Evolutionary conservation across 805 yeast genomes (phyloP).

Genomic region (Cyberlindnera saturnus): DNA sequence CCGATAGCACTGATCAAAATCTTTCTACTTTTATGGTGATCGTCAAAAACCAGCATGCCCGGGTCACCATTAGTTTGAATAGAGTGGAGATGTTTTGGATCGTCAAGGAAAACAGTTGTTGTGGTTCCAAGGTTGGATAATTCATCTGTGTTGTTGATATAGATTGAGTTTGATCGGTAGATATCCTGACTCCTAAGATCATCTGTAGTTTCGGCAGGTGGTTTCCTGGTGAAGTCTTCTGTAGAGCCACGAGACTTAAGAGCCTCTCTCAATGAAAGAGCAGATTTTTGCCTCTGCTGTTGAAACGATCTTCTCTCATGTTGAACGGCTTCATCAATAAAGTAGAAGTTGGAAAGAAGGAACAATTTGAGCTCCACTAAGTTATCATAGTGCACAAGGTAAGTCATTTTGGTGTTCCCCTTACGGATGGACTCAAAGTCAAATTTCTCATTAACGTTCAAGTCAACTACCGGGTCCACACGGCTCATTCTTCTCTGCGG

Average conservation of each 20-base stretch:
- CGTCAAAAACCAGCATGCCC: conserved; percentile 25
- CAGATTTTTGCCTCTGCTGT: conserved; percentile 17
- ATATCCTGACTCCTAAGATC: conserved; percentile 4
- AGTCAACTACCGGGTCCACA: conserved; percentile 10
- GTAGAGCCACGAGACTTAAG: conserved; percentile 5
- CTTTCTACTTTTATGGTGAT: conserved; percentile 13
- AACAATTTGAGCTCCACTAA: conserved; percentile 45
- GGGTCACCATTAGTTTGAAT: conserved; percentile 33
- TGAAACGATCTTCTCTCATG: conserved; percentile 16
- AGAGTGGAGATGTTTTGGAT: conserved; percentile 28
- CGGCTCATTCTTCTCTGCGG: conserved; percentile 10
- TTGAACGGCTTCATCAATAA: conserved; percentile 17
- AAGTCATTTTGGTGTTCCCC: conserved; percentile 31
- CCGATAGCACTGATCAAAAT: conserved; percentile 36
- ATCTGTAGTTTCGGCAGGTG: neutral
- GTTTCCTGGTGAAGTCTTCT: conserved; percentile 2
- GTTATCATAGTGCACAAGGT: conserved; percentile 58
- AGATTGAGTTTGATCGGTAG: conserved; percentile 19
- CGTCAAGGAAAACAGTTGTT: conserved; percentile 26
- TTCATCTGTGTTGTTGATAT: conserved; percentile 16
- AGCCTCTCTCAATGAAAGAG: conserved; percentile 19
- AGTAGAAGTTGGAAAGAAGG: conserved; percentile 35
- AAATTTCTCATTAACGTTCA: conserved; percentile 24
- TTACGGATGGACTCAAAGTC: conserved; percentile 31
- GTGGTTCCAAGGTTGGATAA: conserved; percentile 6